Evolutionary conservation across 345 rosid genomes (phyloP).

Genomic region (Salix suchowensis): DNA sequence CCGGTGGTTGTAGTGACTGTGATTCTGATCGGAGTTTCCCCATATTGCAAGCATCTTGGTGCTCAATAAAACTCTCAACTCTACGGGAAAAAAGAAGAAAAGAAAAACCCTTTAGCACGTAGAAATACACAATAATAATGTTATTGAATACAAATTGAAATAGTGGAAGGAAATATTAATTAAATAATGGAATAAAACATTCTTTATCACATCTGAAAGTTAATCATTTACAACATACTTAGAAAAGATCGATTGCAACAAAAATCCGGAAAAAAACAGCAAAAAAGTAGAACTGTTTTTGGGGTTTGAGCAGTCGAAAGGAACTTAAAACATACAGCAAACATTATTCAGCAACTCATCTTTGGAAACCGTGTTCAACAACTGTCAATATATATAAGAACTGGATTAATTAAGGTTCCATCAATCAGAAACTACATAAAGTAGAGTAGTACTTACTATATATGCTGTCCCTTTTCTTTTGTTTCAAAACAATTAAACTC

Average conservation of each 20-base stretch:
- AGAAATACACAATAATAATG: background rate
- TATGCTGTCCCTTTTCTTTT: no score
- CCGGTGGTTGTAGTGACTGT: constrained; percentile 38
- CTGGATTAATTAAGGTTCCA: constrained; percentile 22
- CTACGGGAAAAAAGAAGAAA: constrained; percentile 24
- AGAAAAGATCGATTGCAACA: background rate
- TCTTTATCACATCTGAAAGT: constrained; percentile 5
- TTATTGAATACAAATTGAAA: background rate
- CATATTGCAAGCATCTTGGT: constrained; percentile 80
- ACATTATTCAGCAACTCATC: constrained; percentile 12
- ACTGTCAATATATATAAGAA: constrained; percentile 19
- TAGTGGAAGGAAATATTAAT: constrained; percentile 9
- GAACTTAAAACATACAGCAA: background rate
- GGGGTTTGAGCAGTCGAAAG: constrained; percentile 6
- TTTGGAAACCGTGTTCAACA: constrained; percentile 38
- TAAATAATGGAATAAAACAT: background rate
- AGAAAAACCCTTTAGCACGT: background rate
- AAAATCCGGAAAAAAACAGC: background rate
- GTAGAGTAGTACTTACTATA: no score
- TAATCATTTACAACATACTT: constrained; percentile 3
- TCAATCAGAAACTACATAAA: constrained; percentile 11
- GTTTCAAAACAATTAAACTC: no score
- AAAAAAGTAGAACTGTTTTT: background rate
- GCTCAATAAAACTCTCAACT: constrained; percentile 98
- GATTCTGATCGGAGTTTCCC: constrained; percentile 43